phyloP scores from a whole-genome alignment of 257 asterid genomes.

The Henckelia pumila region DNA sequence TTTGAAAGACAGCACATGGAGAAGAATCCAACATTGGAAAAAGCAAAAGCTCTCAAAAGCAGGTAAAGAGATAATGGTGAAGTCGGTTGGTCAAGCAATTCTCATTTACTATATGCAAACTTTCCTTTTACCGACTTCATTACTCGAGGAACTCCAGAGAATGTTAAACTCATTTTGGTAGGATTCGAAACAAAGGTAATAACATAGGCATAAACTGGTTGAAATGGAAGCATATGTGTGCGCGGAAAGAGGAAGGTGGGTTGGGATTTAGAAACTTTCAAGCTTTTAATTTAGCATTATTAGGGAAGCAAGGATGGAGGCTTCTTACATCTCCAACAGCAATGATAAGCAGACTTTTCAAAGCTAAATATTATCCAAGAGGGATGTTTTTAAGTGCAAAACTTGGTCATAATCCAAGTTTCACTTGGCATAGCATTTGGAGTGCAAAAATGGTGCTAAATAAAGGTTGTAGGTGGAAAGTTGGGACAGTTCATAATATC shows the following conservation, averaged over 20 bases:
- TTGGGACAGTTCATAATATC: background rate
- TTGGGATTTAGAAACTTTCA: background rate
- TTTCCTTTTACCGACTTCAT: background rate
- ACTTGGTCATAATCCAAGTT: background rate
- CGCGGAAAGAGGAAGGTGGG: background rate
- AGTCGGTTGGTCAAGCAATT: background rate
- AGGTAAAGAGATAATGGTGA: too few relatives aligned
- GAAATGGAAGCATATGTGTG: background rate
- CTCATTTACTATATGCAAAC: background rate
- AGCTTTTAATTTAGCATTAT: background rate
- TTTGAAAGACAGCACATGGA: background rate
- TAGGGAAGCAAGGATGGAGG: background rate
- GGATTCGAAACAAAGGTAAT: background rate
- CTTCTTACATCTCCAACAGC: background rate
- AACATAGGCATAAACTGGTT: background rate
- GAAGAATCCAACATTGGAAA: background rate
- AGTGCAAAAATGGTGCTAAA: background rate
- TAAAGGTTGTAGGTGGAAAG: background rate
- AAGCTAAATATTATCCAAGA: background rate
- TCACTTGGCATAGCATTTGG: background rate
- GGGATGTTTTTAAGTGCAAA: background rate
- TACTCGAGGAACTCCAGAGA: background rate
- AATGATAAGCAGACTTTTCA: background rate
- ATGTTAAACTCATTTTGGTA: background rate
- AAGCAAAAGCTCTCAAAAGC: background rate